A percentile compares a stretch with the other conserved stretches of the same genome.
Evolutionary conservation across 2,329 filamentous ascomycete genomes (phyloP).

Genomic region (Colletotrichum costaricense): DNA sequence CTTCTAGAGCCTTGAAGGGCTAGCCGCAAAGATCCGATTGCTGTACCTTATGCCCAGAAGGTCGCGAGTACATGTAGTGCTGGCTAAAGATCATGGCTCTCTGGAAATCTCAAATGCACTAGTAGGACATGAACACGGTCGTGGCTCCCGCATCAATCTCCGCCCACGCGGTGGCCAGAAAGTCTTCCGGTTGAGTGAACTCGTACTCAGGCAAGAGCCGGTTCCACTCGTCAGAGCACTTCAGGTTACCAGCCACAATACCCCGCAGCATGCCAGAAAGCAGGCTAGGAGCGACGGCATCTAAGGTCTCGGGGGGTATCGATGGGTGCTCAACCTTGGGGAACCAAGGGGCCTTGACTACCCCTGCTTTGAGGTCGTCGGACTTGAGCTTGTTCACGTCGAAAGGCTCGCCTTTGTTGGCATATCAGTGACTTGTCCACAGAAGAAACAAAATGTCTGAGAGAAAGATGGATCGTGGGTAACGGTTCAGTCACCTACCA

Average conservation of each 20-base stretch:
- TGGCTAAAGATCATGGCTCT: not conserved
- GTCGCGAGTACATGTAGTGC: too few species aligned
- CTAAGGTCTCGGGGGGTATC: conserved; percentile 38
- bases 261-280: conserved; percentile 49
- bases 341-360: conserved; percentile 53
- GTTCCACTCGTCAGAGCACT: conserved; percentile 58
- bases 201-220: conserved; percentile 54
- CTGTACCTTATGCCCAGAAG: too few species aligned
- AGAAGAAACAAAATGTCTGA: too few species aligned
- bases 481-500: conserved; percentile 43
- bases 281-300: conserved; percentile 25
- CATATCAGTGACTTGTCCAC: not conserved
- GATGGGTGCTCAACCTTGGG: conserved; percentile 43
- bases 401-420: conserved; percentile 5
- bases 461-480: too few species aligned
- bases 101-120: not conserved
- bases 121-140: not conserved
- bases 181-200: conserved; percentile 54
- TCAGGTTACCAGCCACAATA: conserved; percentile 46
- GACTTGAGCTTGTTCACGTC: conserved; percentile 55
- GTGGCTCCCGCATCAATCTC: not conserved
- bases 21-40: too few species aligned
- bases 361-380: conserved; percentile 59
- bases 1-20: too few species aligned
- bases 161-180: conserved; percentile 53